Evolutionary conservation across 2,329 filamentous ascomycete species (phyloP).

Genomic region (Penicillium verrucosum): DNA sequence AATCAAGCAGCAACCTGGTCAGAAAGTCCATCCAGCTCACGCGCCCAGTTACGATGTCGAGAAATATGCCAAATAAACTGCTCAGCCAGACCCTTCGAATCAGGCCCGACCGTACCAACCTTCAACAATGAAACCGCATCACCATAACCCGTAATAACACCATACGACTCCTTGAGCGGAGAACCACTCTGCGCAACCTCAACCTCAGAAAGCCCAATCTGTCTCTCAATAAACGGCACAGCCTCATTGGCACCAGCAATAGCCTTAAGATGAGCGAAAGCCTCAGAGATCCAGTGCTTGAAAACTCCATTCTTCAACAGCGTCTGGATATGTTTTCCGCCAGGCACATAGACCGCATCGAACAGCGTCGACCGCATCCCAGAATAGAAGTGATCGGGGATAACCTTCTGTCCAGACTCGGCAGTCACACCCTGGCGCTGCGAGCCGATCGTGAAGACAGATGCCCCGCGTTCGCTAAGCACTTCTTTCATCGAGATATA

Average conservation of each 20-base stretch:
- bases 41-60: conserved; percentile 68
- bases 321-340: conserved; percentile 60
- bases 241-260: conserved; percentile 64
- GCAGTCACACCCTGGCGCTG: conserved; percentile 65
- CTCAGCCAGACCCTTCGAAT: conserved; percentile 64
- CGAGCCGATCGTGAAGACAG: conserved; percentile 70
- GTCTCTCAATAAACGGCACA: conserved; percentile 30
- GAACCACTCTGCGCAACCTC: conserved; percentile 21
- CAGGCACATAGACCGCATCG: conserved; percentile 73
- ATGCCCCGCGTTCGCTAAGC: conserved; percentile 59
- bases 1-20: conserved; percentile 65
- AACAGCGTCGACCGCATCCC: conserved; percentile 76
- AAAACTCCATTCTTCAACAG: conserved; percentile 69
- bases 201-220: conserved; percentile 29
- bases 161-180: conserved; percentile 31
- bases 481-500: conserved; percentile 65
- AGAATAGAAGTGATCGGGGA: conserved; percentile 75
- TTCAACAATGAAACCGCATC: conserved; percentile 22
- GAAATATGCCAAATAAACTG: conserved; percentile 68
- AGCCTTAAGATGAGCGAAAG: conserved; percentile 76
- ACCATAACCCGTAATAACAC: conserved; percentile 33
- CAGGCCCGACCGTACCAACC: conserved; percentile 58
- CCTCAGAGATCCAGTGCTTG: conserved; percentile 73
- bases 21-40: conserved; percentile 70
- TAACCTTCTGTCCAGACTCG: conserved; percentile 56